A percentile compares a stretch with the other conserved stretches of the same genome.
Evolutionary conservation across 202 grass and related monocot species (phyloP).

Genomic region (Bolboschoenoplectus hybrid): DNA sequence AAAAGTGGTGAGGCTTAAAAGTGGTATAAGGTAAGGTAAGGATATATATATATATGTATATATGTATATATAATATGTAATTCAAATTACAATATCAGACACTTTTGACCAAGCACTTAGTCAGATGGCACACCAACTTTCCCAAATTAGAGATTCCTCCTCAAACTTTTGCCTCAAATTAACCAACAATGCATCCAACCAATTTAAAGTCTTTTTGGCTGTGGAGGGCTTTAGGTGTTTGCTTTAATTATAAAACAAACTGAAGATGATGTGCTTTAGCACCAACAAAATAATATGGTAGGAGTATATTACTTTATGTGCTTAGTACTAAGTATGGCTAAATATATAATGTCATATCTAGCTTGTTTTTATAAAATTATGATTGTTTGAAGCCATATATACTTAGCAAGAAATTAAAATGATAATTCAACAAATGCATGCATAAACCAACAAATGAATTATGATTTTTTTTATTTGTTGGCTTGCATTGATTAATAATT

Average conservation of each 20-base stretch:
- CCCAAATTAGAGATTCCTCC: constrained; percentile 10
- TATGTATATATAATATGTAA: too few relatives aligned
- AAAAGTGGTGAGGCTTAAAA: constrained; percentile 24
- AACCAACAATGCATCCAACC: constrained; percentile 21
- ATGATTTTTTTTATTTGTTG: not conserved
- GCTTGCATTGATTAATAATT: not conserved
- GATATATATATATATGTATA: too few relatives aligned
- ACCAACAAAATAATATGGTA: not conserved
- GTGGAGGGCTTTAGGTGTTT: constrained; percentile 1
- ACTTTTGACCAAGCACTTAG: constrained; percentile 28
- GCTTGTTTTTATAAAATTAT: not conserved
- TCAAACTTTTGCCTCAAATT: constrained; percentile 26
- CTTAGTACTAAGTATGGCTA: not conserved
- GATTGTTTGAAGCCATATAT: too few relatives aligned
- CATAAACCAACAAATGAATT: not conserved
- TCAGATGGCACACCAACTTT: constrained; percentile 17
- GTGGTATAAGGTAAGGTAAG: not conserved
- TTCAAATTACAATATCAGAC: constrained; percentile 1
- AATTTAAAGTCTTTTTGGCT: constrained; percentile 16
- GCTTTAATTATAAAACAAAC: constrained; percentile 31
- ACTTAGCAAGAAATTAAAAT: too few relatives aligned
- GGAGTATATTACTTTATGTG: not conserved
- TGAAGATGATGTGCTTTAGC: not conserved
- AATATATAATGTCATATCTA: not conserved
- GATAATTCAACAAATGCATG: not conserved